phyloP scores from a whole-genome alignment of 768 basidiomycete genomes.

The Boletus eberwhitei region DNA sequence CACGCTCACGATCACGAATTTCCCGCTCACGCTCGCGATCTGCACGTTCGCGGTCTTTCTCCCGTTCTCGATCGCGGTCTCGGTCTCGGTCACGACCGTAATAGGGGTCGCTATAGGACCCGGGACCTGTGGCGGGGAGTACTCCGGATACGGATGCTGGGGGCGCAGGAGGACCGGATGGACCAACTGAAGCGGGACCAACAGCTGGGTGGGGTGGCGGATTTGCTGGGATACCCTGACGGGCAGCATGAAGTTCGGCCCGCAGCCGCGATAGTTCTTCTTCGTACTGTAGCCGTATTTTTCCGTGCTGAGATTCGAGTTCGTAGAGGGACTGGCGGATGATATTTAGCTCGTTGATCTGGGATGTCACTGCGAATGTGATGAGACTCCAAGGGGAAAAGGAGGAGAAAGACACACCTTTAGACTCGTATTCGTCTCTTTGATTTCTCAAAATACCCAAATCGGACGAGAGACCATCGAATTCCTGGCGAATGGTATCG shows the following conservation, averaged over 20 bases:
- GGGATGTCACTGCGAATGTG: constrained; percentile 55
- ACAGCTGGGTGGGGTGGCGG: constrained; percentile 35
- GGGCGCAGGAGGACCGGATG: constrained; percentile 33
- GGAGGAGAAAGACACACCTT: constrained; percentile 47
- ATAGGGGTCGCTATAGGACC: constrained; percentile 36
- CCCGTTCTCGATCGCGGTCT: constrained; percentile 40
- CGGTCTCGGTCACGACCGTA: constrained; percentile 38
- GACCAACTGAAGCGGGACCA: constrained; percentile 33
- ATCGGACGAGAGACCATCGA: constrained; percentile 71
- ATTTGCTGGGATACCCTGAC: constrained; percentile 37
- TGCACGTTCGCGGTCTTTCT: constrained; percentile 39
- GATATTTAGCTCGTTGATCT: constrained; percentile 86
- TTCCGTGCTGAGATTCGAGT: constrained; percentile 83
- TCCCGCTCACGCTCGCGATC: constrained; percentile 40
- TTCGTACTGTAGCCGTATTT: constrained; percentile 84
- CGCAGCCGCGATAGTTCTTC: constrained; percentile 75
- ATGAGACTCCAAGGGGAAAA: constrained; percentile 9
- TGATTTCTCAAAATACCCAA: constrained; percentile 65
- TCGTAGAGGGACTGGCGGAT: constrained; percentile 91
- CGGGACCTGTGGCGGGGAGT: constrained; percentile 29
- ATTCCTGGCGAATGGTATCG: constrained; percentile 80
- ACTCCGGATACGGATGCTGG: constrained; percentile 31
- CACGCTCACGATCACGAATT: constrained; percentile 33
- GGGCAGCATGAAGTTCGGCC: constrained; percentile 57
- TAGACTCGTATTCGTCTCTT: constrained; percentile 86